These are phyloP conservation scores for Bolboschoenoplectus hybrid DNA, from an alignment of 202 grass and related monocot species.

Conservation along the genomic window DNA sequence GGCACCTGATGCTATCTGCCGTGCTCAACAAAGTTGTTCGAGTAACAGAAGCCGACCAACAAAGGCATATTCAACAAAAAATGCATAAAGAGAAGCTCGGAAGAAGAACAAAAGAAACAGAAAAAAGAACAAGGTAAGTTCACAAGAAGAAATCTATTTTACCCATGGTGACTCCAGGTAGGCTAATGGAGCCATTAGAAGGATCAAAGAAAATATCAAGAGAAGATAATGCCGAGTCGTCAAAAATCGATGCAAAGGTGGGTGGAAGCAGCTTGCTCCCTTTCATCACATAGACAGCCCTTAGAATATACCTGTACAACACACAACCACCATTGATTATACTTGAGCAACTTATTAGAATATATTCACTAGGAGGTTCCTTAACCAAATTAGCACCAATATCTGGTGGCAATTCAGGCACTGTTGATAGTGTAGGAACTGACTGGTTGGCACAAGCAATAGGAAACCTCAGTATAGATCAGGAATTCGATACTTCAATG, in stretches of 20 bases:
- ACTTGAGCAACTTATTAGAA: not conserved
- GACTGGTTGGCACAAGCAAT: not conserved
- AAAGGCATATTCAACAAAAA: slow-evolving; percentile 17
- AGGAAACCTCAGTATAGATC: not conserved
- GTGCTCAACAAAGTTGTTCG: not conserved
- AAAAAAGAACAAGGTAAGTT: not conserved
- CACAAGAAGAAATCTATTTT: slow-evolving; percentile 26
- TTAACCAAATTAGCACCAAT: not conserved
- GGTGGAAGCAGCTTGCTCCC: slow-evolving; percentile 84
- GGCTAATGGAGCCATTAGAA: slow-evolving; percentile 72
- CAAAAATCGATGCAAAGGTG: slow-evolving; percentile 87
- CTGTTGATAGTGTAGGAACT: not conserved
- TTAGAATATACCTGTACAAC: slow-evolving; percentile 68
- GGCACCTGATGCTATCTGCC: not conserved
- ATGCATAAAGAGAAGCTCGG: slow-evolving; percentile 16
- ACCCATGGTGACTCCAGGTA: slow-evolving; percentile 87
- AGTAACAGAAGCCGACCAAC: not conserved
- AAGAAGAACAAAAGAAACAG: slow-evolving; percentile 7
- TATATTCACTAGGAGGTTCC: not conserved
- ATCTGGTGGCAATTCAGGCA: not conserved
- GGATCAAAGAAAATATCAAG: slow-evolving; percentile 97
- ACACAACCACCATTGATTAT: not conserved
- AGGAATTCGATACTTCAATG: slow-evolving; percentile 12
- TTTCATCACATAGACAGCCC: slow-evolving; percentile 79
- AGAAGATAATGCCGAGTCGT: slow-evolving; percentile 83